A percentile compares a stretch with the other conserved stretches of the same genome.
phyloP scores from a whole-genome alignment of 2,329 filamentous ascomycete species.

The Colletotrichum chrysophilum region DNA sequence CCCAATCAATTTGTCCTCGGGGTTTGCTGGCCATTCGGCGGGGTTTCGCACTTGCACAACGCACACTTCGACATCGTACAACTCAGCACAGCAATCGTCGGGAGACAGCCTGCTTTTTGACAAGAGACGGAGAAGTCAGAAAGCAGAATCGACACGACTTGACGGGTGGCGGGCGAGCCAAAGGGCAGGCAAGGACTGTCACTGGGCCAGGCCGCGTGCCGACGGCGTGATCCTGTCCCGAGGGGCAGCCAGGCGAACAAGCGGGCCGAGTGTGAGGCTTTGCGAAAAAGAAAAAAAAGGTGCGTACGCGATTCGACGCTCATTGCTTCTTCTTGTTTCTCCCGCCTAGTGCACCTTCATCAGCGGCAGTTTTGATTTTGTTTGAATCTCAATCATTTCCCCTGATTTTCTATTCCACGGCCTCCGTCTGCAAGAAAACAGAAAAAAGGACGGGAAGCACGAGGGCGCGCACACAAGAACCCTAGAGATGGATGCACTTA shows the following conservation, averaged over 20 bases:
- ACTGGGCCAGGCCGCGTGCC: conserved; percentile 5
- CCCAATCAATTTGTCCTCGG: background rate
- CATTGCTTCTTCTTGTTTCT: conserved; percentile 17
- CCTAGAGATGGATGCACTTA: background rate
- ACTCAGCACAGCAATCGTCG: background rate
- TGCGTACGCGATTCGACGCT: conserved; percentile 3
- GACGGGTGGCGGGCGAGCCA: background rate
- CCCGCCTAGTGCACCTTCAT: conserved; percentile 12
- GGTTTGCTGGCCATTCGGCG: background rate
- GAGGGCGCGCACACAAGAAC: background rate
- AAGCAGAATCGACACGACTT: background rate
- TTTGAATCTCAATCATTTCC: background rate
- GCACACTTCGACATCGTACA: background rate
- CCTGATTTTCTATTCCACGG: background rate
- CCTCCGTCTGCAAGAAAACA: background rate
- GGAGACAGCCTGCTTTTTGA: background rate
- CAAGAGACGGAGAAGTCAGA: background rate
- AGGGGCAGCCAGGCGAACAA: conserved; percentile 6
- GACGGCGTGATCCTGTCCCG: conserved; percentile 9
- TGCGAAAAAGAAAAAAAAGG: background rate
- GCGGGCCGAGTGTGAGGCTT: conserved; percentile 18
- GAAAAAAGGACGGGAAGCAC: background rate
- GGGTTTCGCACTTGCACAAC: background rate
- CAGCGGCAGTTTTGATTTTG: background rate
- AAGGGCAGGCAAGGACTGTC: background rate